These are phyloP conservation scores for Macrophomina phaseolina DNA, from an alignment of 2,329 filamentous ascomycete species.

Conservation along the genomic window DNA sequence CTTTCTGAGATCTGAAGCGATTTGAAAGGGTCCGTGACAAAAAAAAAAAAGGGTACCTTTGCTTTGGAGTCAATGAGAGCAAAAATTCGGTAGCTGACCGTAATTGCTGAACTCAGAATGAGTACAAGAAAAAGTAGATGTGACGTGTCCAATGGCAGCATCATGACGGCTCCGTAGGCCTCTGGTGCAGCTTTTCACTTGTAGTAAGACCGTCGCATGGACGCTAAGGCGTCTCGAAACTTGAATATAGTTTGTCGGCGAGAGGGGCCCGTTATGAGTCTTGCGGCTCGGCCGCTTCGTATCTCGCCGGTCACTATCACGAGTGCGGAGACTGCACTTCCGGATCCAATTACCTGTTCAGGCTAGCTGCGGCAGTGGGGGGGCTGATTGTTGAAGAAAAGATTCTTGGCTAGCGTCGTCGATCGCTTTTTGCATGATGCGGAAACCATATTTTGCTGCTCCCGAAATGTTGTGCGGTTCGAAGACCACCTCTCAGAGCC, in stretches of 20 bases:
- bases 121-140: background rate
- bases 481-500: too few species aligned
- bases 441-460: too few species aligned
- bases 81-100: background rate
- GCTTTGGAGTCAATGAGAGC: background rate
- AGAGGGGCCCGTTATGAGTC: background rate
- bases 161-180: background rate
- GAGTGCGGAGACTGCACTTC: constrained; percentile 14
- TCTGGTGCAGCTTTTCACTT: background rate
- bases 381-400: background rate
- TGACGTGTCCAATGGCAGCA: background rate
- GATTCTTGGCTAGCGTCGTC: constrained; percentile 7
- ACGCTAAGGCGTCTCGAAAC: background rate
- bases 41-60: background rate
- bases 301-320: background rate
- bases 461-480: too few species aligned
- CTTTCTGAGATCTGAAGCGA: background rate
- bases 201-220: background rate
- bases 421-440: background rate
- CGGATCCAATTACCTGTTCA: constrained; percentile 11
- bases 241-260: background rate
- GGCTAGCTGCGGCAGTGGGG: constrained; percentile 15
- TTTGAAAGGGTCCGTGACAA: background rate
- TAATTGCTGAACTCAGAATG: background rate
- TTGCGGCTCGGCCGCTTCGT: background rate